A percentile compares a stretch with the other conserved stretches of the same genome.
Evolutionary conservation across 371 early-diverging fungal species (phyloP).

Genomic region (Dinochytrium kinnereticum): DNA sequence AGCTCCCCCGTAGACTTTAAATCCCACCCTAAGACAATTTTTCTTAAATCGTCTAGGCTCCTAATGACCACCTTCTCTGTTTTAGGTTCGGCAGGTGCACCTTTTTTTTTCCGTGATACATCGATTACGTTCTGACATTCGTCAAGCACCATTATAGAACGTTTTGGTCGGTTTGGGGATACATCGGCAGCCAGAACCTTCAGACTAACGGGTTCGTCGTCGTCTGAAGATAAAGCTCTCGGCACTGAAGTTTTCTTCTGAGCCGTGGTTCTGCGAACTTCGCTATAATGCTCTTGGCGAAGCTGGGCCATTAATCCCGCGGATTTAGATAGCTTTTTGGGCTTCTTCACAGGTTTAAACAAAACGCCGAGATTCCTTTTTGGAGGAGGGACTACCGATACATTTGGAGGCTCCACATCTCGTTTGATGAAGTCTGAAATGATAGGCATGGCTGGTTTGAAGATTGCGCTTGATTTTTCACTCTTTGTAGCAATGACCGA

Average conservation of each 20-base stretch:
- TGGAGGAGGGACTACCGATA: background rate
- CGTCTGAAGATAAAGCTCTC: background rate
- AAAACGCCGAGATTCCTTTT: background rate
- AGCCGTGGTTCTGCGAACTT: conserved; percentile 6
- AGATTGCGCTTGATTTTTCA: too few species aligned
- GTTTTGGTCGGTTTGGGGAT: conserved; percentile 20
- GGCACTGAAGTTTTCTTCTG: background rate
- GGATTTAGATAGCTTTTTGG: background rate
- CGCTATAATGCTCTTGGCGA: conserved; percentile 24
- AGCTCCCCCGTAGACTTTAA: conserved; percentile 26
- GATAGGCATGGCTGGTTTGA: too few species aligned
- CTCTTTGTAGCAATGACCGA: too few species aligned
- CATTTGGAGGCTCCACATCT: too few species aligned
- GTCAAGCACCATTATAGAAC: conserved; percentile 23
- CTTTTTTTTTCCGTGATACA: background rate
- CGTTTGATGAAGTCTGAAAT: too few species aligned
- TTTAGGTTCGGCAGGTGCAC: background rate
- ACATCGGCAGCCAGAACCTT: conserved; percentile 1
- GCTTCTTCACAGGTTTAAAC: background rate
- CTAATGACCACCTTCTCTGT: background rate
- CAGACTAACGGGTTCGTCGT: conserved; percentile 8
- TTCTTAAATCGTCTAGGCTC: conserved; percentile 39
- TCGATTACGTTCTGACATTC: conserved; percentile 21
- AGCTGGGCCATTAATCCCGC: conserved; percentile 23
- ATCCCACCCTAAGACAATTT: conserved; percentile 41